Percentiles rank a stretch among this genome's conserved stretches.
Evolutionary conservation across 23 red algal genomes (phyloP).

Genomic region (Gracilariopsis chorda): DNA sequence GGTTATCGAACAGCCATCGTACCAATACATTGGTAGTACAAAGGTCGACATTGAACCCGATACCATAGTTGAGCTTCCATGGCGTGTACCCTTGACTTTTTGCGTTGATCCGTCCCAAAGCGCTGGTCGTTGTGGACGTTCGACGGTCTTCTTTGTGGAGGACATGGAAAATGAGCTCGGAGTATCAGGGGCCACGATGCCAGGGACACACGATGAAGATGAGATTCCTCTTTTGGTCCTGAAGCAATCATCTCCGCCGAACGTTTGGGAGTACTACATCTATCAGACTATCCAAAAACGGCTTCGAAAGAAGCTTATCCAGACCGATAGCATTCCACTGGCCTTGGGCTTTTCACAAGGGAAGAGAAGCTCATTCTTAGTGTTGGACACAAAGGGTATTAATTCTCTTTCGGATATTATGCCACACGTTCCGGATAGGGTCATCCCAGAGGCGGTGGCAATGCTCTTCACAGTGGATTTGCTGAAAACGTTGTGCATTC

Average conservation of each 20-base stretch:
- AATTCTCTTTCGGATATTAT: not conserved
- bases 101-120: not conserved
- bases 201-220: not conserved
- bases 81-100: not conserved
- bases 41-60: not conserved
- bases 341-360: conserved; percentile 35
- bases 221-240: conserved; percentile 29
- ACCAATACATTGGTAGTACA: not conserved
- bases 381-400: conserved; percentile 7
- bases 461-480: conserved; percentile 62
- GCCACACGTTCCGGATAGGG: not conserved
- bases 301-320: not conserved
- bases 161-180: conserved; percentile 30
- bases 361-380: not conserved
- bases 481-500: conserved; percentile 9
- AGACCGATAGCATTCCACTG: conserved; percentile 2
- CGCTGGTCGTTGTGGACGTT: not conserved
- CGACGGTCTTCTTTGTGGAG: conserved; percentile 33
- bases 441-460: conserved; percentile 36
- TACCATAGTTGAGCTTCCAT: conserved; percentile 3
- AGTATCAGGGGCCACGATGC: not conserved
- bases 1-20: conserved; percentile 23
- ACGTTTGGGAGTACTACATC: conserved; percentile 66
- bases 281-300: conserved; percentile 29
- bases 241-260: conserved; percentile 23